Percentiles rank a stretch among this genome's conserved stretches.
Evolutionary conservation across 1,139 yeast species (phyloP).

Genomic region (Lodderomyces metapsilosis): DNA sequence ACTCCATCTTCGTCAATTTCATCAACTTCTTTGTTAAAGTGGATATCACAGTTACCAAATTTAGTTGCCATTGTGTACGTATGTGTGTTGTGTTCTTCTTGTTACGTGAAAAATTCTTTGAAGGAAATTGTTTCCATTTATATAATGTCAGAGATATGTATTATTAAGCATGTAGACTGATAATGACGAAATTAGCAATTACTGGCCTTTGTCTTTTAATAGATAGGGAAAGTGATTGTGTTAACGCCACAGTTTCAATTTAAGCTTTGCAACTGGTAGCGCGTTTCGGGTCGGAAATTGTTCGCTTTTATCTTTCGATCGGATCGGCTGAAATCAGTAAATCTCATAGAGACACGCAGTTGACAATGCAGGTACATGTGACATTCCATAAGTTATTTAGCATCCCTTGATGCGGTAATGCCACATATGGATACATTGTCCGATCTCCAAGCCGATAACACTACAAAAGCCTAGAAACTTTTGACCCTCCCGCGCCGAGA

Average conservation of each 20-base stretch:
- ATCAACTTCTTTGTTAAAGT: constrained; percentile 39
- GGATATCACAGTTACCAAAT: constrained; percentile 43
- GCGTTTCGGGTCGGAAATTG: neutral
- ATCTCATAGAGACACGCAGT: too few relatives aligned
- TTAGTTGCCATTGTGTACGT: constrained; percentile 12
- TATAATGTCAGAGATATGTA: neutral
- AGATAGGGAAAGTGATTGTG: neutral
- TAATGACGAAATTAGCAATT: constrained; percentile 1
- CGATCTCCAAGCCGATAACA: too few relatives aligned
- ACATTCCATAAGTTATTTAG: too few relatives aligned
- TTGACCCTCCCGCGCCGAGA: neutral
- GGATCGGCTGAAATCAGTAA: neutral
- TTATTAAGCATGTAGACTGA: neutral
- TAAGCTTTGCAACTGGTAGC: constrained; percentile 1
- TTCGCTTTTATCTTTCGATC: neutral
- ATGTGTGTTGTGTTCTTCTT: too few relatives aligned
- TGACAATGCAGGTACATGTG: too few relatives aligned
- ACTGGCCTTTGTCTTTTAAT: neutral
- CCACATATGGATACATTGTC: too few relatives aligned
- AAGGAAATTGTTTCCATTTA: neutral
- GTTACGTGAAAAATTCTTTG: too few relatives aligned
- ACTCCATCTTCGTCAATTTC: constrained; percentile 39
- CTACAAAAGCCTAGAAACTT: too few relatives aligned
- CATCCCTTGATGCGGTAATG: too few relatives aligned
- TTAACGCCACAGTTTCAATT: neutral